Conservation (phyloP, 129 eudicot species). For the Flaveria robusta region DNA sequence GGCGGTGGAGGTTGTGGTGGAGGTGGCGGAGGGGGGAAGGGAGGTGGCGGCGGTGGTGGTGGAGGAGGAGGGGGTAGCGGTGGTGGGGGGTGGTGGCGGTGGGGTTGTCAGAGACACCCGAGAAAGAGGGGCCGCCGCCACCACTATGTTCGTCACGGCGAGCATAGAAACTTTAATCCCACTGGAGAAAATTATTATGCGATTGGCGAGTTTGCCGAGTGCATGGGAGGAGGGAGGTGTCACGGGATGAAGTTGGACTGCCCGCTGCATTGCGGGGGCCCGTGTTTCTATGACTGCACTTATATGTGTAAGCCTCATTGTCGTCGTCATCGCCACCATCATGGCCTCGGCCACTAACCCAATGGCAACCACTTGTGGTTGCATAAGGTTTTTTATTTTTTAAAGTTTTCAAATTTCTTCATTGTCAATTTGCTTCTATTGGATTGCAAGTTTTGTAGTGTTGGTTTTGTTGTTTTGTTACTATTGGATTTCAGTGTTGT, state of each 20-base stretch:
- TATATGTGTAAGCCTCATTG: conserved; percentile 68
- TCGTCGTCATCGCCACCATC: conserved; percentile 13
- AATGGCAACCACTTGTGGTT: not conserved
- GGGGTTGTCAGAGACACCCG: conserved; percentile 40
- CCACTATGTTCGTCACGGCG: conserved; percentile 21
- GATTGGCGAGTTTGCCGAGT: conserved; percentile 60
- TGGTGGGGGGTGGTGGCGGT: conserved; percentile 46
- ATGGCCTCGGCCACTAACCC: not conserved
- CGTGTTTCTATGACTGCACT: conserved; percentile 62
- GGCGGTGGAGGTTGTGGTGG: conserved; percentile 14
- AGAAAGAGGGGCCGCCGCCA: conserved; percentile 23
- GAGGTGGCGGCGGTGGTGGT: conserved; percentile 29
- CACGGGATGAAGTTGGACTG: conserved; percentile 57
- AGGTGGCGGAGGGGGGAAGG: not conserved
- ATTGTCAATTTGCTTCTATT: not conserved
- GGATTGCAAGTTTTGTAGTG: conserved; percentile 11
- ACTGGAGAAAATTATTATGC: conserved; percentile 41
- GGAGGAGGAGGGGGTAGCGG: conserved; percentile 42
- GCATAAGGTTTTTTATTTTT: not conserved
- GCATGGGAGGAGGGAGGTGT: conserved; percentile 59
- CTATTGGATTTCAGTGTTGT: not conserved
- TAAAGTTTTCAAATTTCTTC: too few relatives aligned
- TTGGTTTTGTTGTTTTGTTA: conserved; percentile 12
- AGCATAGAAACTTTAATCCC: conserved; percentile 35
- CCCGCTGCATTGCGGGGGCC: conserved; percentile 66